These are phyloP conservation scores for Phytophthora ramorum DNA, from an alignment of 352 stramenopile species.

Conservation along the genomic window DNA sequence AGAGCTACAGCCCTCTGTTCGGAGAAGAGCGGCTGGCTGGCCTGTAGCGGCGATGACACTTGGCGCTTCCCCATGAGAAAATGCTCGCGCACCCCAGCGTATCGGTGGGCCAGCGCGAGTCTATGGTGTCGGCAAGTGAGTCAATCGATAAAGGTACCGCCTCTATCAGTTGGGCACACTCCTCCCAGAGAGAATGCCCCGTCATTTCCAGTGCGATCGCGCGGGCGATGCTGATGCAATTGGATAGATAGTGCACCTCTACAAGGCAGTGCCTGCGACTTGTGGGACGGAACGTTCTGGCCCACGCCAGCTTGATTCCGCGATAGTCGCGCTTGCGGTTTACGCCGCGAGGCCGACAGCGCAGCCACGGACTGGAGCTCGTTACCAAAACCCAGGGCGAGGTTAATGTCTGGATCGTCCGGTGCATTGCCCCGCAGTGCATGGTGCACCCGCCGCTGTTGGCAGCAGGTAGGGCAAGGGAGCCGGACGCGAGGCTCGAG, in stretches of 20 bases:
- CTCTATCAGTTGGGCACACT: neutral
- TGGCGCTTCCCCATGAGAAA: constrained; percentile 20
- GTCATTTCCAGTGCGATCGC: neutral
- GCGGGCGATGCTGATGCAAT: neutral
- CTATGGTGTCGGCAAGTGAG: too few relatives aligned
- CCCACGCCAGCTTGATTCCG: neutral
- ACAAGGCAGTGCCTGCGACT: constrained; percentile 10
- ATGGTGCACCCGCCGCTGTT: too few relatives aligned
- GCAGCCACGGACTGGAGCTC: too few relatives aligned
- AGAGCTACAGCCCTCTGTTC: neutral
- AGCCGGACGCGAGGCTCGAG: constrained; percentile 17
- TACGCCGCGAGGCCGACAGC: too few relatives aligned
- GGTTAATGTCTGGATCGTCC: too few relatives aligned
- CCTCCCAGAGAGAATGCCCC: neutral
- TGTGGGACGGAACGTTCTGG: constrained; percentile 9
- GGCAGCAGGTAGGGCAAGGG: constrained; percentile 6
- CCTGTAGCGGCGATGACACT: constrained; percentile 10
- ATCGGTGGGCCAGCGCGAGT: constrained; percentile 1
- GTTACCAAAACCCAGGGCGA: too few relatives aligned
- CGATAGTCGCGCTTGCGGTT: constrained; percentile 8
- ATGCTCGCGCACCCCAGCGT: constrained; percentile 1
- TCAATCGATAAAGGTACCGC: neutral
- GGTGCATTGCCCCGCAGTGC: neutral
- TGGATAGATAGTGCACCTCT: neutral
- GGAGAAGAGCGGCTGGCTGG: constrained; percentile 15